phyloP scores from a whole-genome alignment of 169 alveolate species.

The Cytauxzoon felis region DNA sequence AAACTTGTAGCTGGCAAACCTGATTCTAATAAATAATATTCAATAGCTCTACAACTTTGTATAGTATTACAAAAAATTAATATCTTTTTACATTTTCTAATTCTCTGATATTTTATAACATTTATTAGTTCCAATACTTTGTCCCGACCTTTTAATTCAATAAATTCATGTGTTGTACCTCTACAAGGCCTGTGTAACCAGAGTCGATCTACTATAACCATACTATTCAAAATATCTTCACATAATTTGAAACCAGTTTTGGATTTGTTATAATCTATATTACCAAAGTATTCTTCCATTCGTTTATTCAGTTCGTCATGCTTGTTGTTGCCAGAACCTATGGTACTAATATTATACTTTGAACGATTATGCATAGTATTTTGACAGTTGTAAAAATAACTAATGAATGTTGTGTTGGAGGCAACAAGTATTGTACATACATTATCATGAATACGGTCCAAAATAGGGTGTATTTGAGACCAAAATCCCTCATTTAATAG shows the following conservation, averaged over 20 bases:
- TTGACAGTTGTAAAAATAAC: constrained; percentile 35
- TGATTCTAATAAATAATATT: constrained; percentile 40
- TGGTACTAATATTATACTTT: constrained; percentile 3
- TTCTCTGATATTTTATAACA: constrained; percentile 24
- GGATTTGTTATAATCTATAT: not conserved
- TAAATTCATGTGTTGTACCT: constrained; percentile 51
- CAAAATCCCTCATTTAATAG: constrained; percentile 53
- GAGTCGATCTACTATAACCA: constrained; percentile 21
- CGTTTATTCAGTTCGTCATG: not conserved
- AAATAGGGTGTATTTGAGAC: constrained; percentile 16
- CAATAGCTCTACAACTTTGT: constrained; percentile 50
- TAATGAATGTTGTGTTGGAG: constrained; percentile 19
- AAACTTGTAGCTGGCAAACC: constrained; percentile 50
- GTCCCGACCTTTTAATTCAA: constrained; percentile 21
- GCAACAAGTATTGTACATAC: constrained; percentile 33
- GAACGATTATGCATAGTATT: constrained; percentile 23
- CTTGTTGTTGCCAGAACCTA: constrained; percentile 1
- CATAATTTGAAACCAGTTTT: not conserved
- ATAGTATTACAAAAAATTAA: constrained; percentile 47
- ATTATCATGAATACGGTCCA: constrained; percentile 17
- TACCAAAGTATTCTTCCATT: not conserved
- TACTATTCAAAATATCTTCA: not conserved
- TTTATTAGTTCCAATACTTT: constrained; percentile 46
- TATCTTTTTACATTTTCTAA: constrained; percentile 30
- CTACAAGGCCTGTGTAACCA: constrained; percentile 48